A percentile compares a stretch with the other conserved stretches of the same genome.
phyloP scores from a whole-genome alignment of 495 filamentous ascomycete genomes.

The Hypoxylon cercidicola region DNA sequence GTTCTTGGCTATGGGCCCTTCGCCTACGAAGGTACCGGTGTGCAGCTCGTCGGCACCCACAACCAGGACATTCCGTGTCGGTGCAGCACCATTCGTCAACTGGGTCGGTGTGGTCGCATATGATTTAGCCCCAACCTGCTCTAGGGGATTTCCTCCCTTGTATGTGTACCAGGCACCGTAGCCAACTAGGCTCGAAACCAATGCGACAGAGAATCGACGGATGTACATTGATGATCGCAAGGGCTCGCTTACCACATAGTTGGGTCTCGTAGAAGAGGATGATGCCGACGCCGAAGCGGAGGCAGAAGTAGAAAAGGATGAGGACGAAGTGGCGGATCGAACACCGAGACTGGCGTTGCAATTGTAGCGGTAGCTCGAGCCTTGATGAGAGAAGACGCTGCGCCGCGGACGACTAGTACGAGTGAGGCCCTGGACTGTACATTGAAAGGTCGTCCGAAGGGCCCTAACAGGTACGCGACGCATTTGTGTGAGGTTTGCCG shows the following conservation, averaged over 20 bases:
- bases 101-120: slow-evolving; percentile 45
- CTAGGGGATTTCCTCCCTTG: slow-evolving; percentile 46
- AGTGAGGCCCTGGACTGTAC: slow-evolving; percentile 51
- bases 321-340: slow-evolving; percentile 28
- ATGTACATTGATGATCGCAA: slow-evolving; percentile 62
- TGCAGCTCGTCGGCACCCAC: slow-evolving; percentile 88
- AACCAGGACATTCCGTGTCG: slow-evolving; percentile 68
- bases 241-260: slow-evolving; percentile 48
- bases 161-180: slow-evolving; percentile 64
- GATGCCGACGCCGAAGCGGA: slow-evolving; percentile 21
- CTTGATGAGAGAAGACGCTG: slow-evolving; percentile 21
- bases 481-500: slow-evolving; percentile 50
- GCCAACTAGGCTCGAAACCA: slow-evolving; percentile 59
- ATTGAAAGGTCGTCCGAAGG: slow-evolving; percentile 57
- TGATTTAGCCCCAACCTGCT: slow-evolving; percentile 42
- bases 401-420: slow-evolving; percentile 51
- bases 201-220: slow-evolving; percentile 55
- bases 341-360: slow-evolving; percentile 33
- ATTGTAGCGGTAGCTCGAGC: slow-evolving; percentile 10
- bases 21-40: slow-evolving; percentile 79
- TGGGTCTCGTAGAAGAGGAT: slow-evolving; percentile 33
- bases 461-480: slow-evolving; percentile 58
- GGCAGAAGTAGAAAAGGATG: slow-evolving; percentile 11
- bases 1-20: slow-evolving; percentile 85
- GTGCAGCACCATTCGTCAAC: slow-evolving; percentile 39